Percentiles rank a stretch among this genome's conserved stretches.
These are phyloP conservation scores for Ceratobasidium sp. DNA, from an alignment of 1,284 basidiomycete genomes.

Conservation along the genomic window DNA sequence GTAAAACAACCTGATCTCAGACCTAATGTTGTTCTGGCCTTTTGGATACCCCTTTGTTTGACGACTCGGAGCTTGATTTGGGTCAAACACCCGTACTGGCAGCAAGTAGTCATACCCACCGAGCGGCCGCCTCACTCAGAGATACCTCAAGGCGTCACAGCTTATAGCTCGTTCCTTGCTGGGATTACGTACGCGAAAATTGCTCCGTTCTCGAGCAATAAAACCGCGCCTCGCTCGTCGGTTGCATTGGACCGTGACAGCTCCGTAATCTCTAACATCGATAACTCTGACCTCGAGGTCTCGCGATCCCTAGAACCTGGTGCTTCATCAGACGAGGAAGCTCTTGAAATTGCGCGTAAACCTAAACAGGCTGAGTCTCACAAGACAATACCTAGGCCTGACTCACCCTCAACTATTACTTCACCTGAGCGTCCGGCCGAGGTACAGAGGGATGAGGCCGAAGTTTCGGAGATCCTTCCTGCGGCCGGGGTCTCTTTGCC, in stretches of 20 bases:
- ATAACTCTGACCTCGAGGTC: neutral
- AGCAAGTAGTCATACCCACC: neutral
- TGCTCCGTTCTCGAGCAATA: neutral
- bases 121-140: slow-evolving; percentile 10
- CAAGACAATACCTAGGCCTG: too few relatives aligned
- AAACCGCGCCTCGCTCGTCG: neutral
- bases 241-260: neutral
- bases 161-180: slow-evolving; percentile 21
- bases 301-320: neutral
- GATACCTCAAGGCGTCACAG: slow-evolving; percentile 1
- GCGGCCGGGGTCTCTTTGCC: neutral
- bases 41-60: slow-evolving; percentile 30
- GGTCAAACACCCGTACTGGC: slow-evolving; percentile 14
- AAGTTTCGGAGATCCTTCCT: neutral
- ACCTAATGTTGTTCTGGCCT: slow-evolving; percentile 14
- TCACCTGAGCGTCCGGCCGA: too few relatives aligned
- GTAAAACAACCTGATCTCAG: slow-evolving; percentile 4
- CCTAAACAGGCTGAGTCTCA: too few relatives aligned
- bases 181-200: neutral
- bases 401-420: too few relatives aligned
- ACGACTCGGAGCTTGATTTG: slow-evolving; percentile 8
- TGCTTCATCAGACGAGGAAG: neutral
- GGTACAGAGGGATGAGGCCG: neutral
- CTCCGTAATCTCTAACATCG: neutral
- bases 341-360: neutral